A percentile compares a stretch with the other conserved stretches of the same genome.
These are phyloP conservation scores for Aegilops umbellulata DNA, from an alignment of 176 grass and related monocot species.

Conservation along the genomic window DNA sequence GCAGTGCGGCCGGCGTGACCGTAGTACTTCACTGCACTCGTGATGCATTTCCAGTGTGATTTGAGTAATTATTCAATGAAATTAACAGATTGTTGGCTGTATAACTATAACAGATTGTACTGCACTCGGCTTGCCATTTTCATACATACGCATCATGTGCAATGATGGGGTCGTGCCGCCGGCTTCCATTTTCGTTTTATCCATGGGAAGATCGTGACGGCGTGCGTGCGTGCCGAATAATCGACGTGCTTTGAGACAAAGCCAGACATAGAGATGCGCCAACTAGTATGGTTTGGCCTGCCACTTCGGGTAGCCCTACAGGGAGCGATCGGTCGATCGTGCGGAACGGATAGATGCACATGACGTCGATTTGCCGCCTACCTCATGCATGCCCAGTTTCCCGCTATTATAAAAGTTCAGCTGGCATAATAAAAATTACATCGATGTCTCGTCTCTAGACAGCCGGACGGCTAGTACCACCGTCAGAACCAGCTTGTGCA, in stretches of 20 bases:
- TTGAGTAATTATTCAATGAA: slow-evolving; percentile 39
- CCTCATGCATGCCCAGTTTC: not conserved
- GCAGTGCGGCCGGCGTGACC: not conserved
- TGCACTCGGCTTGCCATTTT: not conserved
- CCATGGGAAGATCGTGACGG: not conserved
- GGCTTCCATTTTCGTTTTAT: not conserved
- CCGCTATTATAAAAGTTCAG: too few relatives aligned
- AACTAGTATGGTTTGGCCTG: not conserved
- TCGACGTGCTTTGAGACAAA: not conserved
- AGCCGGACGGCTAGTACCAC: too few relatives aligned
- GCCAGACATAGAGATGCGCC: not conserved
- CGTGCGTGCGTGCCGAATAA: not conserved
- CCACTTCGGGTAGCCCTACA: slow-evolving; percentile 18
- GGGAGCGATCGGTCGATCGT: not conserved
- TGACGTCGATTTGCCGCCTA: not conserved
- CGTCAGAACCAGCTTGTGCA: too few relatives aligned
- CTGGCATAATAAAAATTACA: too few relatives aligned
- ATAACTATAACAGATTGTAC: not conserved
- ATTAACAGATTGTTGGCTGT: slow-evolving; percentile 39
- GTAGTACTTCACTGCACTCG: not conserved
- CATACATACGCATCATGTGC: not conserved
- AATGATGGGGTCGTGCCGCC: not conserved
- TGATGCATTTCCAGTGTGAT: slow-evolving; percentile 41
- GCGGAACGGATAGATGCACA: not conserved
- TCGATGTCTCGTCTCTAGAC: too few relatives aligned